Conservation (phyloP, 441 rosid species). For the Euphorbia corollata region DNA sequence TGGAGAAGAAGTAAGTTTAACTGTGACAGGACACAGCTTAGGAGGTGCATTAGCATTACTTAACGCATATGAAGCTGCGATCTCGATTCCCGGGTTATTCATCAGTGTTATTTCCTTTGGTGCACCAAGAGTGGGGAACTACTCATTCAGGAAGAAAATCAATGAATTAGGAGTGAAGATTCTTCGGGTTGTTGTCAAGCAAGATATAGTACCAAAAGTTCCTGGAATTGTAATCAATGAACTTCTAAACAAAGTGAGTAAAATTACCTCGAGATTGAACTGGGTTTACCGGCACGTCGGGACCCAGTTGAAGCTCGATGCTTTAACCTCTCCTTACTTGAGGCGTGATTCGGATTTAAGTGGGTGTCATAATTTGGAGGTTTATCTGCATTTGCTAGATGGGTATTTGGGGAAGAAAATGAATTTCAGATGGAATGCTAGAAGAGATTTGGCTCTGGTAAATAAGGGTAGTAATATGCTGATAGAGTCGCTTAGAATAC, state of each 20-base stretch:
- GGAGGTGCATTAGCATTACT: slow-evolving; percentile 46
- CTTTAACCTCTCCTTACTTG: slow-evolving; percentile 30
- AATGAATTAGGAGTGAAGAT: slow-evolving; percentile 28
- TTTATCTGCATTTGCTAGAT: slow-evolving; percentile 59
- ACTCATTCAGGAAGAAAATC: slow-evolving; percentile 32
- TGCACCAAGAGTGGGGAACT: slow-evolving; percentile 42
- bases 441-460: slow-evolving; percentile 64
- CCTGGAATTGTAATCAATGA: slow-evolving; percentile 29
- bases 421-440: slow-evolving; percentile 45
- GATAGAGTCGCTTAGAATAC: slow-evolving; percentile 55
- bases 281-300: slow-evolving; percentile 44
- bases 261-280: slow-evolving; percentile 19
- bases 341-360: slow-evolving; percentile 32
- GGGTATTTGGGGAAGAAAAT: slow-evolving; percentile 44
- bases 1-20: slow-evolving; percentile 42
- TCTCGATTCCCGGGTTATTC: slow-evolving; percentile 21
- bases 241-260: slow-evolving; percentile 19
- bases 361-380: slow-evolving; percentile 44
- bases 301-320: slow-evolving; percentile 27
- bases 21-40: slow-evolving; percentile 38
- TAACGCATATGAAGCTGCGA: slow-evolving; percentile 34
- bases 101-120: slow-evolving; percentile 37
- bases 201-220: slow-evolving; percentile 40
- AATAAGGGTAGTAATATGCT: slow-evolving; percentile 60
- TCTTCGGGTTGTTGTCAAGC: slow-evolving; percentile 32